Evolutionary conservation across 1,284 basidiomycete species (phyloP).

Genomic region (Ganoderma lucidum): DNA sequence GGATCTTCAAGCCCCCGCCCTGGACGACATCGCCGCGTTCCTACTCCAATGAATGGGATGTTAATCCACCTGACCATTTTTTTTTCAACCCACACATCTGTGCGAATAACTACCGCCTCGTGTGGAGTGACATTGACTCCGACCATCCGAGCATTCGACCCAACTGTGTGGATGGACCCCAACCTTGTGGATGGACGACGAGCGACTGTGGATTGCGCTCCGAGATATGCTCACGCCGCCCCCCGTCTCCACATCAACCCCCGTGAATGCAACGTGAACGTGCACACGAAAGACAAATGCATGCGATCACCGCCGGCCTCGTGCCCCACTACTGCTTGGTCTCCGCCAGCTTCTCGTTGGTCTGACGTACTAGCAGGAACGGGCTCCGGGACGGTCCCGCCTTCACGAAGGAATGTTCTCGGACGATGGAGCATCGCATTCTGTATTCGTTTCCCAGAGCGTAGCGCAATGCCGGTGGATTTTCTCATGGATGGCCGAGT

Average conservation of each 20-base stretch:
- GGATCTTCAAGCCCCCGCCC: neutral
- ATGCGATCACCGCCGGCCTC: neutral
- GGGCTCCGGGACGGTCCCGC: neutral
- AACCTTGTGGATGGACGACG: neutral
- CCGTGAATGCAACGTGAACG: too few relatives aligned
- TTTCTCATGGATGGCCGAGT: neutral
- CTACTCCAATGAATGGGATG: neutral
- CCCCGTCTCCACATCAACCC: neutral
- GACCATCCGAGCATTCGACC: neutral
- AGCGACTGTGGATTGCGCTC: neutral
- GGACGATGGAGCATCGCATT: neutral
- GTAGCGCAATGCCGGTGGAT: neutral
- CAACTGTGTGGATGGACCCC: neutral
- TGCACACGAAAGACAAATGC: neutral
- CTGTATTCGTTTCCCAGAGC: neutral
- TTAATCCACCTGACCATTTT: neutral
- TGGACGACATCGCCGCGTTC: neutral
- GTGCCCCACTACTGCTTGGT: neutral
- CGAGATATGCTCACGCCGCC: neutral
- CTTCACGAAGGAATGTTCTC: neutral
- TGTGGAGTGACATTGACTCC: neutral
- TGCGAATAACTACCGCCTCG: neutral
- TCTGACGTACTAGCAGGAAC: neutral
- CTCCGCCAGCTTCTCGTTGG: neutral
- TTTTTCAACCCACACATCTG: neutral